These are phyloP conservation scores for Incumbomyces lentus DNA, from an alignment of 2,329 filamentous ascomycete genomes.

Conservation along the genomic window DNA sequence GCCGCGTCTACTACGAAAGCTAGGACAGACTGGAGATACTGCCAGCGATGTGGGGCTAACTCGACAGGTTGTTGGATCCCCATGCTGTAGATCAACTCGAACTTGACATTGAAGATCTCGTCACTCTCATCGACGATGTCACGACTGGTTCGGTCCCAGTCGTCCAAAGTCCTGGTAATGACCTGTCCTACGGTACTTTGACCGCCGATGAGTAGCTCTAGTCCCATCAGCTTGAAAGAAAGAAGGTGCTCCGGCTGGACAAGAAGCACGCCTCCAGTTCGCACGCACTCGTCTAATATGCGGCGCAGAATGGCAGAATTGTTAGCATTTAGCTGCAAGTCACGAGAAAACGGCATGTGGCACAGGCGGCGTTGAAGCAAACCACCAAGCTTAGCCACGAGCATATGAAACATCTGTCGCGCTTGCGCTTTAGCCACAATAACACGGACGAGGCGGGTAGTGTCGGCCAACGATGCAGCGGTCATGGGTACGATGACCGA, in stretches of 20 bases:
- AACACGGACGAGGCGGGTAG: constrained; percentile 43
- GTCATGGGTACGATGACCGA: constrained; percentile 60
- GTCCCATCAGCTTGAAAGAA: constrained; percentile 52
- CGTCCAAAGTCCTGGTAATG: constrained; percentile 35
- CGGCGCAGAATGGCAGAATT: too few relatives aligned
- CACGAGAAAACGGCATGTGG: too few relatives aligned
- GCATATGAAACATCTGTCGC: constrained; percentile 49
- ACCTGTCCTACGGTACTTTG: constrained; percentile 23
- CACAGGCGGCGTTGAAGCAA: constrained; percentile 34
- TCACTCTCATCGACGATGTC: constrained; percentile 59
- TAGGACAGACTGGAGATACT: too few relatives aligned
- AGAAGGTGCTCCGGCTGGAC: constrained; percentile 55
- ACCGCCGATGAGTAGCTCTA: constrained; percentile 37
- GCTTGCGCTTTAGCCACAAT: constrained; percentile 53
- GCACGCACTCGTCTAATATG: constrained; percentile 40
- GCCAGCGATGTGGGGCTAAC: too few relatives aligned
- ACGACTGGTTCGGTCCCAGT: constrained; percentile 35
- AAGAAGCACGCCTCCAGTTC: constrained; percentile 45
- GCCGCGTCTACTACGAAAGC: too few relatives aligned
- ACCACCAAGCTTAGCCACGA: constrained; percentile 38
- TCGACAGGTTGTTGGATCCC: constrained; percentile 26
- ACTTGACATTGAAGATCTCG: constrained; percentile 50
- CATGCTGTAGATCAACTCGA: constrained; percentile 55
- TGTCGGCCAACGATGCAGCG: constrained; percentile 43
- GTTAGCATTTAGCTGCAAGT: too few relatives aligned